These are phyloP conservation scores for Zygoascus sp. DNA, from an alignment of 1,139 yeast genomes.

Conservation along the genomic window DNA sequence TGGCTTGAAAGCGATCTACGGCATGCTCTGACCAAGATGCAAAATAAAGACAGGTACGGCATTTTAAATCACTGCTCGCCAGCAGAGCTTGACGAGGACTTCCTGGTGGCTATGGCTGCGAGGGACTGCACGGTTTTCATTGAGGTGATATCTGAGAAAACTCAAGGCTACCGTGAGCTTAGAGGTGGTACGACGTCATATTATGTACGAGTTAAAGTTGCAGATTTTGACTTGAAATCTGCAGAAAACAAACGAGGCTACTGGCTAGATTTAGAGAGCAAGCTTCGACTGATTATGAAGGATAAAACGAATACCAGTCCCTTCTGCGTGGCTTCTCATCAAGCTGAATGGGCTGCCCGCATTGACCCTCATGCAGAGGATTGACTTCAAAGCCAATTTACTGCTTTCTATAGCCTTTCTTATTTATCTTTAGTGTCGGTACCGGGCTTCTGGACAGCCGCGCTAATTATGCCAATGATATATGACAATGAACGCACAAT, in stretches of 20 bases:
- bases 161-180: constrained; percentile 1
- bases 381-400: too few species aligned
- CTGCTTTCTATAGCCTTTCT: too few species aligned
- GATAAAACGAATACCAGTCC: background rate
- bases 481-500: too few species aligned
- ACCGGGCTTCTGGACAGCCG: too few species aligned
- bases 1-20: constrained; percentile 22
- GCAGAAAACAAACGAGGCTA: constrained; percentile 26
- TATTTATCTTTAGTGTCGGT: too few species aligned
- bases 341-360: too few species aligned
- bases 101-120: constrained; percentile 37
- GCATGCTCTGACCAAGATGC: constrained; percentile 25
- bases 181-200: constrained; percentile 2
- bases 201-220: constrained; percentile 24
- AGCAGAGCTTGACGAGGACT: constrained; percentile 22
- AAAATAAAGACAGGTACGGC: constrained; percentile 28
- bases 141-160: constrained; percentile 11
- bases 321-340: too few species aligned
- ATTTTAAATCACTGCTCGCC: constrained; percentile 20
- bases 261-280: constrained; percentile 33
- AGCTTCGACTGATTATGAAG: constrained; percentile 19
- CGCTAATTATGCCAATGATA: too few species aligned
- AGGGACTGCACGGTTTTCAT: constrained; percentile 38
- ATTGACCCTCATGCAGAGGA: too few species aligned
- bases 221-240: constrained; percentile 39